Percentiles rank a stretch among this genome's conserved stretches.
Evolutionary conservation across 2,329 filamentous ascomycete genomes (phyloP).

Genomic region (Ophiostoma novo-ulmi): DNA sequence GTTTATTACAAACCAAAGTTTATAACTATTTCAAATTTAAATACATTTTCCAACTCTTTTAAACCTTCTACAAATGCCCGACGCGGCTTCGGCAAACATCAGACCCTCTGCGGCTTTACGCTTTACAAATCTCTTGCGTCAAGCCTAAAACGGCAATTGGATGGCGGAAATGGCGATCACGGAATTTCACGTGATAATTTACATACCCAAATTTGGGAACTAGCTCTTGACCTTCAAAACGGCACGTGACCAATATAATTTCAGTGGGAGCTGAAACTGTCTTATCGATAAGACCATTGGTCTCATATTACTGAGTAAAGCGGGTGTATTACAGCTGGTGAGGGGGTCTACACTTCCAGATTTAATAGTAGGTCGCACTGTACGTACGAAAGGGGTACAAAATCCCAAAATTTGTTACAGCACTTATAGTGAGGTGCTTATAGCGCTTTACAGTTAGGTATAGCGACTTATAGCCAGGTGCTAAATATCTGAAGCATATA

Average conservation of each 20-base stretch:
- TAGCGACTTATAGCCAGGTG: no score
- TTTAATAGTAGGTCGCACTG: no score
- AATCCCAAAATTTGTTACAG: no score
- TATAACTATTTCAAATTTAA: neutral
- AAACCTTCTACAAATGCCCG: neutral
- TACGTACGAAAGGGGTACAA: no score
- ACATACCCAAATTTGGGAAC: neutral
- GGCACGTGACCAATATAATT: neutral
- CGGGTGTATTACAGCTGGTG: no score
- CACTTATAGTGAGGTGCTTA: no score
- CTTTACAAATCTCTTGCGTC: constrained; percentile 13
- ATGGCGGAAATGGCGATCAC: constrained; percentile 16
- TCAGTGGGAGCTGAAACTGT: no score
- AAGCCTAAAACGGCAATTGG: constrained; percentile 19
- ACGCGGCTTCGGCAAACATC: constrained; percentile 9
- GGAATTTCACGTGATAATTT: constrained; percentile 25
- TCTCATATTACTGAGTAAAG: no score
- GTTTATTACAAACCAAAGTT: constrained; percentile 6
- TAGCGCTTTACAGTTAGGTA: no score
- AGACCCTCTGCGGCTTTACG: neutral
- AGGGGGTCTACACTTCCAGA: no score
- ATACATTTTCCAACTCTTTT: neutral
- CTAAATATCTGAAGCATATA: no score
- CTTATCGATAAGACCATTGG: no score
- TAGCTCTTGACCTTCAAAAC: neutral